Percentiles rank a stretch among this genome's conserved stretches.
phyloP scores from a whole-genome alignment of 345 rosid species.

The Eucalyptus erythrocorys region DNA sequence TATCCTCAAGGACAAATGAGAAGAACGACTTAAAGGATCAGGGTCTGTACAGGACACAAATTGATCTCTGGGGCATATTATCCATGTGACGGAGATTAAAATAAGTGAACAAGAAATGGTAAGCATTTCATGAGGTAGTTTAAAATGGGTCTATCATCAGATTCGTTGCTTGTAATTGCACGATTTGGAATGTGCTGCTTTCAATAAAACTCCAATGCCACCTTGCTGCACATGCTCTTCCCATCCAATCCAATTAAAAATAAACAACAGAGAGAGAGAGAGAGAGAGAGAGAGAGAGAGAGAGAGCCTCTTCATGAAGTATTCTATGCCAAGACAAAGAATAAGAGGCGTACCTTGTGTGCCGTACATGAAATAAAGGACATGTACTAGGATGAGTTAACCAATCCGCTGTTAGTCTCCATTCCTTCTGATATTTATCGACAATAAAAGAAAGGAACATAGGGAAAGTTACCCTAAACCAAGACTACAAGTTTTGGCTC shows the following conservation, averaged over 20 bases:
- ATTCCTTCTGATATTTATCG: background rate
- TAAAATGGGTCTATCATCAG: background rate
- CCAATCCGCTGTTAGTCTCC: background rate
- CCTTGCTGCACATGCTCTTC: background rate
- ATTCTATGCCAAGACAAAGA: background rate
- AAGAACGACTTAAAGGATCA: background rate
- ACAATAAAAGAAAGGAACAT: background rate
- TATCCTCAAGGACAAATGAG: background rate
- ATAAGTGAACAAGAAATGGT: background rate
- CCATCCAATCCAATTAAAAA: background rate
- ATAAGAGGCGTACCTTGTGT: background rate
- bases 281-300: background rate
- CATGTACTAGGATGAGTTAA: background rate
- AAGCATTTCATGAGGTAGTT: background rate
- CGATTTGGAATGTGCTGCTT: background rate
- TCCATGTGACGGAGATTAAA: background rate
- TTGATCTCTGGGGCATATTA: background rate
- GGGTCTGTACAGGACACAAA: background rate
- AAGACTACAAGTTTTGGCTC: background rate
- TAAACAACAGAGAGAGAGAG: background rate
- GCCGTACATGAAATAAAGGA: background rate
- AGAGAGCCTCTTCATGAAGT: background rate
- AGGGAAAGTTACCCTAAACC: background rate
- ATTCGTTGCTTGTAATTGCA: background rate
- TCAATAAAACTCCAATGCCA: background rate